Evolutionary conservation across 768 basidiomycete species (phyloP).

Genomic region (Mycena crocata): DNA sequence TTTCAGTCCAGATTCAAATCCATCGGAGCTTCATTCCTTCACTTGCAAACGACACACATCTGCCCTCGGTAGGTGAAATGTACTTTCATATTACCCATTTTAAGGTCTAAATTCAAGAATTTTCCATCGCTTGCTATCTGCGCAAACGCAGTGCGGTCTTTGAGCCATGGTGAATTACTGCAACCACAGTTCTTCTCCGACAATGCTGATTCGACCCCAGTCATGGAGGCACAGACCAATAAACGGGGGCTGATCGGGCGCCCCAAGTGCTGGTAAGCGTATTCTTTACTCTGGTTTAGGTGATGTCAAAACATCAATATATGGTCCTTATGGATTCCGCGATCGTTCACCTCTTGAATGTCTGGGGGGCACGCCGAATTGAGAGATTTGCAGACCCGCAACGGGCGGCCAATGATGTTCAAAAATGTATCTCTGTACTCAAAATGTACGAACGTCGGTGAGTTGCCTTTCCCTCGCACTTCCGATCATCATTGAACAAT

Average conservation of each 20-base stretch:
- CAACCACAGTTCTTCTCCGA: no score
- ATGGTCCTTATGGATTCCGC: constrained; percentile 53
- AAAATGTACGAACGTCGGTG: constrained; percentile 33
- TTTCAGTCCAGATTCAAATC: constrained; percentile 58
- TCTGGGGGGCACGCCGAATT: constrained; percentile 61
- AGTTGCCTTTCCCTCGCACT: not conserved
- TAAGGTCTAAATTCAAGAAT: constrained; percentile 29
- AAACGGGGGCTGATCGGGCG: constrained; percentile 24
- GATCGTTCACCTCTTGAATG: constrained; percentile 60
- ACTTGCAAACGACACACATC: constrained; percentile 52
- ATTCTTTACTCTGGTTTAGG: not conserved
- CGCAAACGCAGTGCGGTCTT: constrained; percentile 71
- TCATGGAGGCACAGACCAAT: constrained; percentile 58
- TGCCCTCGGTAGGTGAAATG: constrained; percentile 41
- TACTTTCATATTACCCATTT: no score
- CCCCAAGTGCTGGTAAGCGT: constrained; percentile 13
- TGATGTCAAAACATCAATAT: constrained; percentile 22
- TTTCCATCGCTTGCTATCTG: constrained; percentile 78
- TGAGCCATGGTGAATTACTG: no score
- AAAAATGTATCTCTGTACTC: constrained; percentile 60
- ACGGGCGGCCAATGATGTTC: constrained; percentile 63
- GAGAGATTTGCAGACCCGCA: constrained; percentile 54
- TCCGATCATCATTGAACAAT: no score
- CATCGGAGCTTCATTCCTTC: constrained; percentile 74
- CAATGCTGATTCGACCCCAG: no score